A percentile compares a stretch with the other conserved stretches of the same genome.
phyloP scores from a whole-genome alignment of 2,329 filamentous ascomycete species.

The Salinomyces thailandicus region DNA sequence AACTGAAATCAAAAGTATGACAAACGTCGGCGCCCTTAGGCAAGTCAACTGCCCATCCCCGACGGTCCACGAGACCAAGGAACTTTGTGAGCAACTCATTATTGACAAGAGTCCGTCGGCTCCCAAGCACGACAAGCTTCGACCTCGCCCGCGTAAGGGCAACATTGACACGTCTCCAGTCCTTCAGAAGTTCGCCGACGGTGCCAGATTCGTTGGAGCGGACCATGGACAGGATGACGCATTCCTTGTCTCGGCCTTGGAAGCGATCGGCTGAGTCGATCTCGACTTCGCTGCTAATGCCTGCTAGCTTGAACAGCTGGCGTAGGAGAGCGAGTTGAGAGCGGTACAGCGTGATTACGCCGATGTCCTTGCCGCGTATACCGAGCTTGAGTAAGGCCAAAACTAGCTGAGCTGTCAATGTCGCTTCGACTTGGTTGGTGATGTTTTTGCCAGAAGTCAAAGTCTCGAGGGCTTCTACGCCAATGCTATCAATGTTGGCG shows the following conservation, averaged over 20 bases:
- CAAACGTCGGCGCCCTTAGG: constrained; percentile 13
- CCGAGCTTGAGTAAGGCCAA: constrained; percentile 66
- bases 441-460: constrained; percentile 68
- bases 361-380: constrained; percentile 65
- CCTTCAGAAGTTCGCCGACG: constrained; percentile 84
- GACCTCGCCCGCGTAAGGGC: constrained; percentile 87
- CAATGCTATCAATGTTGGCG: constrained; percentile 74
- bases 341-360: constrained; percentile 94
- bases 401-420: constrained; percentile 68
- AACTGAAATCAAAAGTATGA: constrained; percentile 18
- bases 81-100: constrained; percentile 69
- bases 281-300: constrained; percentile 54
- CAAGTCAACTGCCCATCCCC: constrained; percentile 71
- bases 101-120: constrained; percentile 59
- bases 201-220: constrained; percentile 70
- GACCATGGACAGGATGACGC: constrained; percentile 78
- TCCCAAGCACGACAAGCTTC: constrained; percentile 82
- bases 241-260: constrained; percentile 91
- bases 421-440: constrained; percentile 75
- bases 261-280: constrained; percentile 97
- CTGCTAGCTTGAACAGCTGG: constrained; percentile 45
- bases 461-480: constrained; percentile 55
- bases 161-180: constrained; percentile 91
- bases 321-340: constrained; percentile 79
- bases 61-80: constrained; percentile 63